phyloP scores from a whole-genome alignment of 2,329 filamentous ascomycete genomes.

The Aspergillus fijiensis region DNA sequence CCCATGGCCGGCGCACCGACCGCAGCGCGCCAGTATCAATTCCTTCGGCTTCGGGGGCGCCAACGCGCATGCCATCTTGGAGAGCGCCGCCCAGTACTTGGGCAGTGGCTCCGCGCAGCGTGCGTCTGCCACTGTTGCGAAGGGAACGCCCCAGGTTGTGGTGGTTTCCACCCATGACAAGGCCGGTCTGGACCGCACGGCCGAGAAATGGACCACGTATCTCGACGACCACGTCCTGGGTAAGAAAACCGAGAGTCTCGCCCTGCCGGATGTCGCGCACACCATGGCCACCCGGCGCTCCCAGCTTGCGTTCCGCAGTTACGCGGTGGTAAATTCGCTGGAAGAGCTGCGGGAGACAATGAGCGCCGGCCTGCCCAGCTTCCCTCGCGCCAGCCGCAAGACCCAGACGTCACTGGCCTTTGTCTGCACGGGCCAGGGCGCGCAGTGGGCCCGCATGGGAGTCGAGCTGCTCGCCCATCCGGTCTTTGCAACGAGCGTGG shows the following conservation, averaged over 20 bases:
- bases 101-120: not conserved
- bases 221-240: no score
- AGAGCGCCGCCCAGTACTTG: slow-evolving; percentile 2
- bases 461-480: not conserved
- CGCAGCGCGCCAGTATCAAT: not conserved
- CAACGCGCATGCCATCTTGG: slow-evolving; percentile 1
- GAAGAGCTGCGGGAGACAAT: not conserved
- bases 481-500: not conserved
- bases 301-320: not conserved
- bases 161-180: no score
- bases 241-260: no score
- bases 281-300: not conserved
- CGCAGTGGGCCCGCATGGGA: slow-evolving; percentile 2
- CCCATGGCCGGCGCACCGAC: slow-evolving; percentile 1
- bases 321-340: not conserved
- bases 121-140: not conserved
- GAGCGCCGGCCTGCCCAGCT: no score
- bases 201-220: no score
- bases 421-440: slow-evolving; percentile 4
- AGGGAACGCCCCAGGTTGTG: no score
- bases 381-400: no score
- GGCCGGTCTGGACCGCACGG: no score
- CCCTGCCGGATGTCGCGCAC: not conserved
- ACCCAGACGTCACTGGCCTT: not conserved
- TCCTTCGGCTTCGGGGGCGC: slow-evolving; percentile 6